Percentiles rank a stretch among this genome's conserved stretches.
Evolutionary conservation across 176 grass and related monocot species (phyloP).

Genomic region (Typha latifolia): DNA sequence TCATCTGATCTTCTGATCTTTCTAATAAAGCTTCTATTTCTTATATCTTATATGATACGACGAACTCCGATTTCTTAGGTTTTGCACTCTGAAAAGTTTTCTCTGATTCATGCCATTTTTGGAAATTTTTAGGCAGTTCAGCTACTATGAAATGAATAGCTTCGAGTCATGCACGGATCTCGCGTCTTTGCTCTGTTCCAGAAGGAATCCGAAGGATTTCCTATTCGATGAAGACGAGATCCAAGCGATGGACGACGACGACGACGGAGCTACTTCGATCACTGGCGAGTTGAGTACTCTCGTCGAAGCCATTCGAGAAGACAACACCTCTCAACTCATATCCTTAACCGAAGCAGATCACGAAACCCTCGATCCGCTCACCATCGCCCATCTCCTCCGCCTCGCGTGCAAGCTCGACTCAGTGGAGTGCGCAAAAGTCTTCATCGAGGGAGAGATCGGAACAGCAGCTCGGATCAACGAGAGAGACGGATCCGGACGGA

Average conservation of each 20-base stretch:
- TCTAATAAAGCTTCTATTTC: background rate
- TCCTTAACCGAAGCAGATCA: background rate
- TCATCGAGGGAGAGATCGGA: constrained; percentile 34
- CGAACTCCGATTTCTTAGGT: background rate
- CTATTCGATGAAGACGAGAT: constrained; percentile 1
- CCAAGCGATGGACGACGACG: background rate
- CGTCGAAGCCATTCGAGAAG: background rate
- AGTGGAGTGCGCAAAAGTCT: constrained; percentile 36
- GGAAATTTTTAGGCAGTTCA: background rate
- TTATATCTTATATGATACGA: background rate
- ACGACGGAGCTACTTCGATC: background rate
- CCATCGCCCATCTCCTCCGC: constrained; percentile 42
- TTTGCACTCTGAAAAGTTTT: background rate
- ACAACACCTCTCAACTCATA: background rate
- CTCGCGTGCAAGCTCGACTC: constrained; percentile 52
- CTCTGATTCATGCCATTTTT: background rate
- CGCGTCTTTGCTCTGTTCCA: background rate
- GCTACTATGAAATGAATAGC: background rate
- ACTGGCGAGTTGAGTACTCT: background rate
- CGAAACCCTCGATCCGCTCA: constrained; percentile 27
- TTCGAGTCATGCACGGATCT: background rate
- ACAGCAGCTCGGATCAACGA: constrained; percentile 17
- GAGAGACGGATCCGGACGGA: constrained; percentile 37
- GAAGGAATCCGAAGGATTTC: background rate
- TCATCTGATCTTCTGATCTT: background rate